These are phyloP conservation scores for Salix caprea DNA, from an alignment of 345 rosid species.

Conservation along the genomic window DNA sequence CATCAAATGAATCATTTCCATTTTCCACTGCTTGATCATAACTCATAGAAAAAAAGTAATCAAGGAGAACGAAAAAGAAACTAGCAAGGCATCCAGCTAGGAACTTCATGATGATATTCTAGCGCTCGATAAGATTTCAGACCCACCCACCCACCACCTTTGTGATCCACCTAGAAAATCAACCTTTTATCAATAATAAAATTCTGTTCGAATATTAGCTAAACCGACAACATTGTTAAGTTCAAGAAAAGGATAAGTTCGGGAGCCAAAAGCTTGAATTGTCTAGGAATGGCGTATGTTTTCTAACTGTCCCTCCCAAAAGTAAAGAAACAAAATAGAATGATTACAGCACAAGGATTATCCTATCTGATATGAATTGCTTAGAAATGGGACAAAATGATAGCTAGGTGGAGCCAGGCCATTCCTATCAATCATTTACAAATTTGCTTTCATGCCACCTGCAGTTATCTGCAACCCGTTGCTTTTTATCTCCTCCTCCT, in stretches of 20 bases:
- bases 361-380: constrained; percentile 17
- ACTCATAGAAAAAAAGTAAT: neutral
- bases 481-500: neutral
- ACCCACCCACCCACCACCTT: constrained; percentile 16
- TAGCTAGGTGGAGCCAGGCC: constrained; percentile 5
- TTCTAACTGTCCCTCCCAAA: neutral
- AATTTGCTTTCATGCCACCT: constrained; percentile 18
- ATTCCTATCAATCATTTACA: constrained; percentile 17
- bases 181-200: neutral
- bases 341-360: neutral
- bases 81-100: constrained; percentile 2
- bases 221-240: neutral
- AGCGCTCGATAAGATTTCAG: neutral
- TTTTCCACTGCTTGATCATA: neutral
- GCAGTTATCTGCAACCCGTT: constrained; percentile 26
- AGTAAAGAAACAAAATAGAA: neutral
- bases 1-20: neutral
- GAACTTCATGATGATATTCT: constrained; percentile 11
- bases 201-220: neutral
- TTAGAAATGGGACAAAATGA: constrained; percentile 32
- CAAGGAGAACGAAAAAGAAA: neutral
- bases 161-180: neutral
- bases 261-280: neutral
- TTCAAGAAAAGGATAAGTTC: neutral
- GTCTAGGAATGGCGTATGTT: neutral